Base-by-base conservation (phyloP, 129 eudicot genomes). In the Ambrosia trifida region DNA sequence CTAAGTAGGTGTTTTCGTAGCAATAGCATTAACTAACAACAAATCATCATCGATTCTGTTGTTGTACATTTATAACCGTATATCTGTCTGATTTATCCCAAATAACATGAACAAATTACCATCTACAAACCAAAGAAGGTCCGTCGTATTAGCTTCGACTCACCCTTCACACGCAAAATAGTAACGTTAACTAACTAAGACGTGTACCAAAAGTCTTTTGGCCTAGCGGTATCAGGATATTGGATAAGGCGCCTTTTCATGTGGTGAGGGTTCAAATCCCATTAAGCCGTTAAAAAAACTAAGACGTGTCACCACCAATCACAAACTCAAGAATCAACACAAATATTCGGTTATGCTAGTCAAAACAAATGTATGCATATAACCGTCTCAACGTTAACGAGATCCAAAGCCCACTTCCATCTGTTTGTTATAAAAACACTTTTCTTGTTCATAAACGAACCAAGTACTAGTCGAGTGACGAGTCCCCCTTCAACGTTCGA, bases 1-100 rank as follows among this genome's bases (percentile, higher is more conserved):
- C 76, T 61, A 47, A 58, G 66, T 45, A 11, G 8, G 13, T 9
- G 59, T 20, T 68, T 77, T 60, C 71, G 64, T 44, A 9, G 16
- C 12, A 6, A 17, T 52, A 43, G 16, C 12, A 6, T 52, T 52
- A 43, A 41, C n/a, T 11, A 28, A 75, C 72, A 74, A 13, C 19
- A 51, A 64, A 74, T 64, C 78, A 41, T 64, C 54, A 20, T 4
- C 16, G 13, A 63, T 38, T 14, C 43, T 38, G 5, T n/a, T n/a
- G 35, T 18, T 51, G 43, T 20, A 38, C 46, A 52, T 36, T 67
- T 35, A 13, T 49, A 11, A 28, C 32, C 0, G 50, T 14, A 24
- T 31, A 59, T 59, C 41, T 13, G 0, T 5, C 35, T 59, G 5
- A 59, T 41, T 24, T 65, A 14, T 30, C 64, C 51, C 33, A 17